Evolutionary conservation across 139 green algal species (phyloP), one percentile per base, ranked within the genome.

Genomic region (Monoraphidium neglectum): DNA sequence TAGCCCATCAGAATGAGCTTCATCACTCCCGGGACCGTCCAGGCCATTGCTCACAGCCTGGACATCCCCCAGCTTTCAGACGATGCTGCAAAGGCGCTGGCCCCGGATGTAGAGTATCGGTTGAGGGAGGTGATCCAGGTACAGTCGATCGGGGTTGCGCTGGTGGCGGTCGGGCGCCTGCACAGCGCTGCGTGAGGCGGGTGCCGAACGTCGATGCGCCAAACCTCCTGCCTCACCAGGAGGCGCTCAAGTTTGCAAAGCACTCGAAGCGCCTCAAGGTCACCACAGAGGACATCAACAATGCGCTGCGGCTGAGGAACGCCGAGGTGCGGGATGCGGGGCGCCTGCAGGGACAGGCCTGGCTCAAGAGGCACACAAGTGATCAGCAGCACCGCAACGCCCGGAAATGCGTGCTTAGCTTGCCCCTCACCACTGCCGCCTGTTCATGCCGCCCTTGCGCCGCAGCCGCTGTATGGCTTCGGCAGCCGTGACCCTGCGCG

Each of bases 41-140:
- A 94, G 37, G 80, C 79, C 0, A 89, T 95, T 21, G 90, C 92
- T 1, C 83, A 95, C 26, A 88, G 79, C 57, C 68, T 97, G 1
- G 84, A 90, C 47, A 84, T 94, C 23, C 66, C 77, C 1, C 80
- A 87, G 5, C 56, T 94, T 18, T 87, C 74, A 0, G 76, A 86
- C 43, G 90, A 93, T 8, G 91, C 91, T 33, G 85, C 86, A 0
- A 82, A 86, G 62, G 80, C 81, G 23, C 78, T 97, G 4, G 84
- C 88, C 21, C 90, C 93, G 30, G 91, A 98, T 63, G 92, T 98
- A 21, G 95, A 98, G 57, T 96, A 97, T 71, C 79, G 93, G 0
- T 47, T 98, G 71, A 87, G 95, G 4, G 93, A 98, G 69, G 84
- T 98, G 35, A 89, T 98, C 28, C 94, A 98, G 90, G 89, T 93